Percentiles rank a stretch among this genome's conserved stretches.
Conservation (phyloP, 1,139 yeast species). For the Meyerozyma elateridarum region DNA sequence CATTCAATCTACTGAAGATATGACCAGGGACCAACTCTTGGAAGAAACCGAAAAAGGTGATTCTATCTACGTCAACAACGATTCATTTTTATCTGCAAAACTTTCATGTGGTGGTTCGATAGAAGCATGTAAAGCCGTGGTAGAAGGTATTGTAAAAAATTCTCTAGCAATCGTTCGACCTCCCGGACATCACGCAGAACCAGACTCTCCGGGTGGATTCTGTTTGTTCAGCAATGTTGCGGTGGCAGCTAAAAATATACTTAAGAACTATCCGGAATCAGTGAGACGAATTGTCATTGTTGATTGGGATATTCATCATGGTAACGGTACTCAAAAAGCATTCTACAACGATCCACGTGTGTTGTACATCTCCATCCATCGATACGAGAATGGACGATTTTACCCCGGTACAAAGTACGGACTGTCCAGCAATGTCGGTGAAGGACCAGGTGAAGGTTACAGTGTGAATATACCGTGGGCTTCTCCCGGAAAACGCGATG, state of each 20-base stretch:
- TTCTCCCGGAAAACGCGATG: slow-evolving; percentile 89
- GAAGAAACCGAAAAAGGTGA: slow-evolving; percentile 90
- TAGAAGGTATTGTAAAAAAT: slow-evolving; percentile 87
- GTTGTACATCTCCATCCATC: slow-evolving; percentile 82
- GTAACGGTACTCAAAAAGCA: slow-evolving; percentile 95
- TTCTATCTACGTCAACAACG: slow-evolving; percentile 92
- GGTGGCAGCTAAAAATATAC: slow-evolving; percentile 86
- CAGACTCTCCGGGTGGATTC: slow-evolving; percentile 95
- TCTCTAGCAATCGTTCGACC: slow-evolving; percentile 95
- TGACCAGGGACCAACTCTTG: slow-evolving; percentile 74
- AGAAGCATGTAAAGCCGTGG: slow-evolving; percentile 93
- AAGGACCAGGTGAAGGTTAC: slow-evolving; percentile 79
- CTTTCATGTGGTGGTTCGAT: slow-evolving; percentile 96
- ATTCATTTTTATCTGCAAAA: slow-evolving; percentile 81
- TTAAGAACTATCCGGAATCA: slow-evolving; percentile 80
- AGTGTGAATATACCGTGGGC: slow-evolving; percentile 94
- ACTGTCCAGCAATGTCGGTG: slow-evolving; percentile 75
- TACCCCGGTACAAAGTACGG: slow-evolving; percentile 91
- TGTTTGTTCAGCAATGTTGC: slow-evolving; percentile 96
- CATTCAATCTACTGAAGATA: slow-evolving; percentile 68
- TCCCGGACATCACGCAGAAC: slow-evolving; percentile 99
- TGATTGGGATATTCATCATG: slow-evolving; percentile 99
- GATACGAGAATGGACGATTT: slow-evolving; percentile 87
- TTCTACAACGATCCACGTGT: slow-evolving; percentile 88
- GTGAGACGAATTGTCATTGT: slow-evolving; percentile 78